phyloP scores from a whole-genome alignment of 2,329 filamentous ascomycete genomes.

The Calonectria multiphialidica region DNA sequence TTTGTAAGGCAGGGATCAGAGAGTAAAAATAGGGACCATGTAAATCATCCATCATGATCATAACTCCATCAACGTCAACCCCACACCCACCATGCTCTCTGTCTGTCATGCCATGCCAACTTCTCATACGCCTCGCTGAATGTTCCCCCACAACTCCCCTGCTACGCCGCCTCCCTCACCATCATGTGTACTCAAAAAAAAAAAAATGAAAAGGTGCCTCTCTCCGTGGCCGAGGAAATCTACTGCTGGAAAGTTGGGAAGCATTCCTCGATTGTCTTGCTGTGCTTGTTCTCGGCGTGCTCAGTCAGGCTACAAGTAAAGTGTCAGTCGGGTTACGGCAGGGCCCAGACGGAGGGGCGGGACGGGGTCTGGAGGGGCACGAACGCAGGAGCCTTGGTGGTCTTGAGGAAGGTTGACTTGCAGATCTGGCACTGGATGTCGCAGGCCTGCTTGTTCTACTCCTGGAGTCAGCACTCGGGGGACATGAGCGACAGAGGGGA shows the following conservation, averaged over 20 bases:
- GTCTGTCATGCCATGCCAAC: not conserved
- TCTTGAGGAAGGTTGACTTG: slow-evolving; percentile 84
- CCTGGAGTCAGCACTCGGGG: slow-evolving; percentile 28
- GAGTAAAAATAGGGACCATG: slow-evolving; percentile 16
- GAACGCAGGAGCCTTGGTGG: slow-evolving; percentile 78
- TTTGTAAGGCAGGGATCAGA: slow-evolving; percentile 17
- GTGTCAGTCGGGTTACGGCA: slow-evolving; percentile 26
- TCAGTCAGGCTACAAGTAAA: slow-evolving; percentile 67
- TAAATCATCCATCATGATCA: slow-evolving; percentile 21
- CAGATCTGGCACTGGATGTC: slow-evolving; percentile 82
- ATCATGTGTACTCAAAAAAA: slow-evolving; percentile 1
- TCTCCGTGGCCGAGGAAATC: not conserved
- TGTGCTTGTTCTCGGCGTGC: slow-evolving; percentile 83
- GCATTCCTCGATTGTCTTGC: slow-evolving; percentile 77
- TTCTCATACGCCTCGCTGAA: slow-evolving; percentile 24
- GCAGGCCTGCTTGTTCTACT: slow-evolving; percentile 78
- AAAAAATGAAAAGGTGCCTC: no score
- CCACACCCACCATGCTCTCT: slow-evolving; percentile 8
- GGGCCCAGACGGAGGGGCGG: not conserved
- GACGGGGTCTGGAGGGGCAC: slow-evolving; percentile 42
- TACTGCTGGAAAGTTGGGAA: slow-evolving; percentile 66
- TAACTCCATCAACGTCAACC: slow-evolving; percentile 20
- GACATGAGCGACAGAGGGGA: not conserved
- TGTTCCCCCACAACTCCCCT: not conserved
- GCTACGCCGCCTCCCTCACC: slow-evolving; percentile 23